Evolutionary conservation across 2,329 filamentous ascomycete genomes (phyloP).

Genomic region (Alternaria triticina): DNA sequence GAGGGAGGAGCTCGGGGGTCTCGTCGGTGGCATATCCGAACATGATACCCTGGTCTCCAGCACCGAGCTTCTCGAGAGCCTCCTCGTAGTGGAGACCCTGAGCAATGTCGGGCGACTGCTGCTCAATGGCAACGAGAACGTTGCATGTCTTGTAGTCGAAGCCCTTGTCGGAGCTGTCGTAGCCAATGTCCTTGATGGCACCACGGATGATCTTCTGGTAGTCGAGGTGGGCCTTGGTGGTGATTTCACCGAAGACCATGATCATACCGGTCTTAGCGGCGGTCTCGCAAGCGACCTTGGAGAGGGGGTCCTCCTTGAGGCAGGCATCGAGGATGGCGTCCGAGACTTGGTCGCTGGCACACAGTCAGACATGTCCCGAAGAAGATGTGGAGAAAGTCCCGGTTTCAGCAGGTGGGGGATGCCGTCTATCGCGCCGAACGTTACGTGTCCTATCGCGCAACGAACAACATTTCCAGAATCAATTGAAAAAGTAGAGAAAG

Average conservation of each 20-base stretch:
- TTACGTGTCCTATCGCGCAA: constrained; percentile 3
- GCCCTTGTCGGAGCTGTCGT: constrained; percentile 95
- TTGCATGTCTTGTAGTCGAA: constrained; percentile 99
- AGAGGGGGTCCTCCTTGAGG: constrained; percentile 90
- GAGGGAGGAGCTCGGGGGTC: constrained; percentile 94
- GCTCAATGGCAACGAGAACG: constrained; percentile 97
- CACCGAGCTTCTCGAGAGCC: constrained; percentile 95
- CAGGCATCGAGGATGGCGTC: constrained; percentile 99
- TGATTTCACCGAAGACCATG: constrained; percentile 87
- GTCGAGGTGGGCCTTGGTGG: constrained; percentile 92
- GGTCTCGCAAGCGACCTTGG: constrained; percentile 98
- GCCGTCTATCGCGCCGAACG: background rate
- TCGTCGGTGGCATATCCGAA: constrained; percentile 99
- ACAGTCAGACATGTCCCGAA: constrained; percentile 23
- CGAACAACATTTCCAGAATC: background rate
- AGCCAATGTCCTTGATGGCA: constrained; percentile 97
- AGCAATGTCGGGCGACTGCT: constrained; percentile 98
- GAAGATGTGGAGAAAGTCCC: background rate
- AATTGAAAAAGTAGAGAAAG: background rate
- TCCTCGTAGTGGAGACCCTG: constrained; percentile 99
- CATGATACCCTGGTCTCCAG: constrained; percentile 99
- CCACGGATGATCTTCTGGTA: constrained; percentile 97
- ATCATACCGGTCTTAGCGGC: constrained; percentile 99
- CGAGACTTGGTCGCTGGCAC: constrained; percentile 84
- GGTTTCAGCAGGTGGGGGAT: background rate